A percentile compares a stretch with the other conserved stretches of the same genome.
Conservation (phyloP, 2,329 filamentous ascomycete species). For the Cyphellophora europaea region DNA sequence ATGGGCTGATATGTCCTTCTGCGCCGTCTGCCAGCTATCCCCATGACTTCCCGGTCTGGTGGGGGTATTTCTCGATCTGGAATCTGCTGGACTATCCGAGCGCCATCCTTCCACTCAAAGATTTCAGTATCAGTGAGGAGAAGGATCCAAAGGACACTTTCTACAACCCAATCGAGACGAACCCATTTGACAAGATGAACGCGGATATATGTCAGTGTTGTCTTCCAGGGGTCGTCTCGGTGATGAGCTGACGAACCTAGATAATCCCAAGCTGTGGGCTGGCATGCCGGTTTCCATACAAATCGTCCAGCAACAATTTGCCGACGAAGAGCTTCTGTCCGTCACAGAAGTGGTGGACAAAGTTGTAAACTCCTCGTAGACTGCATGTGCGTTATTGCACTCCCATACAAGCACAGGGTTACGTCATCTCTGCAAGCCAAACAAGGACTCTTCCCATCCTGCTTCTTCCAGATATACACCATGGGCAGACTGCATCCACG, state of each 20-base stretch:
- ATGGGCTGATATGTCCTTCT: conserved; percentile 11
- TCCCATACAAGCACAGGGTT: too few species aligned
- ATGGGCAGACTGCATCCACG: too few species aligned
- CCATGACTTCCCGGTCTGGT: conserved; percentile 46
- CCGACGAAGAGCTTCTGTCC: conserved; percentile 42
- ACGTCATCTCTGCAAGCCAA: too few species aligned
- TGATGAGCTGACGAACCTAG: conserved; percentile 3
- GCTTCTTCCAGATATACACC: too few species aligned
- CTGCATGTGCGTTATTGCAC: too few species aligned
- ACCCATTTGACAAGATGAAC: conserved; percentile 36
- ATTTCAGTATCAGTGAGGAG: conserved; percentile 27
- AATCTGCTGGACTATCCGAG: conserved; percentile 61
- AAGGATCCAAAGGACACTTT: conserved; percentile 25
- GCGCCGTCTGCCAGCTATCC: conserved; percentile 25
- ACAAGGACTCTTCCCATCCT: too few species aligned
- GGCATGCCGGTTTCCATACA: conserved; percentile 45
- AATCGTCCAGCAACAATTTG: conserved; percentile 41
- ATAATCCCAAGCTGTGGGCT: conserved; percentile 36
- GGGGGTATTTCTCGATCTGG: conserved; percentile 59
- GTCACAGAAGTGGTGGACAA: conserved; percentile 8
- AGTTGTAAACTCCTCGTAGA: too few species aligned
- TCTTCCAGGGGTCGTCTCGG: neutral
- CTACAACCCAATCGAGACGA: conserved; percentile 8
- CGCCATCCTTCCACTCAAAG: conserved; percentile 49
- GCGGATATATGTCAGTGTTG: conserved; percentile 32